These are phyloP conservation scores for Pseudevernia furfuracea DNA, from an alignment of 495 filamentous ascomycete species.

Conservation along the genomic window DNA sequence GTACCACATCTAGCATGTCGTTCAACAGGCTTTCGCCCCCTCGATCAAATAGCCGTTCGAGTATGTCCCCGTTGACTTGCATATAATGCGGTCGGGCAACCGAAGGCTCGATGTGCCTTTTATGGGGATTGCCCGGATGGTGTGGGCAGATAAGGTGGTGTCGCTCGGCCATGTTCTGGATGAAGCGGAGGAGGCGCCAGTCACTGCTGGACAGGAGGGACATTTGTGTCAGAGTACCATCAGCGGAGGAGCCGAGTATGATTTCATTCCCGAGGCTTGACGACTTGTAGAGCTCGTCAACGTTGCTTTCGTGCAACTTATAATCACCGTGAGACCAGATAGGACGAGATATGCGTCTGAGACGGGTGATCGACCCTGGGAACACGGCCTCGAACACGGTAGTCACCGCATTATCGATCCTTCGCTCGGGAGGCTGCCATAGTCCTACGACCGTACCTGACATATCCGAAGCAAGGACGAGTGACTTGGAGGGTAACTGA, in stretches of 20 bases:
- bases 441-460: constrained; percentile 41
- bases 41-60: constrained; percentile 45
- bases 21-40: constrained; percentile 40
- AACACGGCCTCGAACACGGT: constrained; percentile 47
- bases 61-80: constrained; percentile 63
- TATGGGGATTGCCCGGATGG: constrained; percentile 25
- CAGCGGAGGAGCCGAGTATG: constrained; percentile 54
- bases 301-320: neutral
- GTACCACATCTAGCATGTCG: constrained; percentile 31
- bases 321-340: constrained; percentile 22
- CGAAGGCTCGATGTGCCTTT: constrained; percentile 30
- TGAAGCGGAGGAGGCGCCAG: constrained; percentile 53
- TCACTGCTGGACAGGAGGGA: constrained; percentile 42
- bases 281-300: neutral
- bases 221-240: constrained; percentile 59
- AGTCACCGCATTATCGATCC: constrained; percentile 36
- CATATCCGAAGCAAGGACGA: constrained; percentile 33
- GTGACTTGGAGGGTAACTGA: constrained; percentile 28
- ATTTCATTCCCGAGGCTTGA: constrained; percentile 28
- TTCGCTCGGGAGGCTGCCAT: constrained; percentile 38
- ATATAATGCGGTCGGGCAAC: constrained; percentile 35
- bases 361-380: constrained; percentile 40
- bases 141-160: constrained; percentile 38
- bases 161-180: constrained; percentile 51
- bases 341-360: constrained; percentile 40